These are phyloP conservation scores for Magnusiomyces paraingens DNA, from an alignment of 1,139 yeast genomes.

Conservation along the genomic window DNA sequence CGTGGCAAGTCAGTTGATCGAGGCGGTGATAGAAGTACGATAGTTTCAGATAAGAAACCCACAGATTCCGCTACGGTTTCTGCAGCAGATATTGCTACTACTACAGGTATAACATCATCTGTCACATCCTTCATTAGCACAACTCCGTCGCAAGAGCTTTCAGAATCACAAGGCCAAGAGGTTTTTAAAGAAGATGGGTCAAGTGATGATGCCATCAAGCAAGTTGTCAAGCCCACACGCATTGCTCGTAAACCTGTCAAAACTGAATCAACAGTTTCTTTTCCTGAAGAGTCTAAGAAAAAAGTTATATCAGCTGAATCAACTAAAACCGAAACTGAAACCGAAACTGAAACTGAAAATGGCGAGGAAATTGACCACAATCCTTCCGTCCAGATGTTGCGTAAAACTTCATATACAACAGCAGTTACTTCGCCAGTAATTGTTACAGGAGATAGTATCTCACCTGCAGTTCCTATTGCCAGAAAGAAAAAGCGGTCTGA, in stretches of 20 bases:
- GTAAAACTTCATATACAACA: constrained; percentile 6
- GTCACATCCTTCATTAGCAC: no score
- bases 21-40: not conserved
- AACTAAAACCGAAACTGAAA: not conserved
- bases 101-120: not conserved
- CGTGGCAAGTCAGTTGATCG: not conserved
- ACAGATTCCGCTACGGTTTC: not conserved
- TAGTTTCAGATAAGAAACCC: not conserved
- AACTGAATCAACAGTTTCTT: not conserved
- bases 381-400: constrained; percentile 8
- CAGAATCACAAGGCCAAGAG: not conserved
- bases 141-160: no score
- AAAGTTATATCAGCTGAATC: constrained; percentile 2
- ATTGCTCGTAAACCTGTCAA: no score
- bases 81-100: not conserved
- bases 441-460: not conserved
- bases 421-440: constrained; percentile 9
- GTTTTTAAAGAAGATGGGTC: not conserved
- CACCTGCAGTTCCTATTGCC: constrained; percentile 4
- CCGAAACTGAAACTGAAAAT: not conserved
- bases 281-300: not conserved
- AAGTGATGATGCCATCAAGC: not conserved
- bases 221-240: no score
- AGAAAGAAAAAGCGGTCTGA: not conserved
- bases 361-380: constrained; percentile 1